These are phyloP conservation scores for Metschnikowia kunwiensis DNA, from an alignment of 805 yeast species.

Conservation along the genomic window DNA sequence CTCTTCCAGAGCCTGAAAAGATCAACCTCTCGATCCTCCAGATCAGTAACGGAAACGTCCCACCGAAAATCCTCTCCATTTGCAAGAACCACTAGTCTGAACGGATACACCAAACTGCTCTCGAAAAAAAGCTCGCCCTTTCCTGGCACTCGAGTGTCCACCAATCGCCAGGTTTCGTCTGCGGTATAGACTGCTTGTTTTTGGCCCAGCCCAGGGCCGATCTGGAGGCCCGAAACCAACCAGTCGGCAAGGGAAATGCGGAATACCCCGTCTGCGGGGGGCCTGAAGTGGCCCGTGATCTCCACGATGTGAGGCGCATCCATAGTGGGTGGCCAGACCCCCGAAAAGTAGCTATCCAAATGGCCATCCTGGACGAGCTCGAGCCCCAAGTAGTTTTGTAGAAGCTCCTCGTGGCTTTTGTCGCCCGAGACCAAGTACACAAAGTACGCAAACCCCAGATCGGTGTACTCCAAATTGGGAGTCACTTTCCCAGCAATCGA, in stretches of 20 bases:
- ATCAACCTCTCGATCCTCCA: not conserved
- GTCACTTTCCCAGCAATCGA: not conserved
- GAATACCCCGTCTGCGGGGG: not conserved
- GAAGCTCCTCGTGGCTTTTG: not conserved
- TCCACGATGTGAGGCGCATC: not conserved
- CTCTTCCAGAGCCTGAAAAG: conserved; percentile 1
- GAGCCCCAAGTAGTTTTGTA: not conserved
- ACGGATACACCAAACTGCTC: not conserved
- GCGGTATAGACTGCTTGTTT: not conserved
- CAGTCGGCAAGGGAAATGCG: not conserved
- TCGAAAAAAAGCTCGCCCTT: not conserved
- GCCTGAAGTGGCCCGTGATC: not conserved
- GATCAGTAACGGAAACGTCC: not conserved
- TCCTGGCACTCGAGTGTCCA: not conserved
- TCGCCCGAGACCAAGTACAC: not conserved
- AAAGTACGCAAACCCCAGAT: not conserved
- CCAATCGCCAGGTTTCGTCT: not conserved
- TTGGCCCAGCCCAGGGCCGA: not conserved
- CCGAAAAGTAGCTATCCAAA: not conserved
- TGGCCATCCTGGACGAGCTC: not conserved
- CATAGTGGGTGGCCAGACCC: not conserved
- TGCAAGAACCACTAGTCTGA: not conserved
- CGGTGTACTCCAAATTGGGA: not conserved
- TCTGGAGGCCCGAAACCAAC: not conserved
- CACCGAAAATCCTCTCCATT: not conserved